Base-by-base conservation (phyloP, 805 yeast species). In the Maudiozyma turicensis region DNA sequence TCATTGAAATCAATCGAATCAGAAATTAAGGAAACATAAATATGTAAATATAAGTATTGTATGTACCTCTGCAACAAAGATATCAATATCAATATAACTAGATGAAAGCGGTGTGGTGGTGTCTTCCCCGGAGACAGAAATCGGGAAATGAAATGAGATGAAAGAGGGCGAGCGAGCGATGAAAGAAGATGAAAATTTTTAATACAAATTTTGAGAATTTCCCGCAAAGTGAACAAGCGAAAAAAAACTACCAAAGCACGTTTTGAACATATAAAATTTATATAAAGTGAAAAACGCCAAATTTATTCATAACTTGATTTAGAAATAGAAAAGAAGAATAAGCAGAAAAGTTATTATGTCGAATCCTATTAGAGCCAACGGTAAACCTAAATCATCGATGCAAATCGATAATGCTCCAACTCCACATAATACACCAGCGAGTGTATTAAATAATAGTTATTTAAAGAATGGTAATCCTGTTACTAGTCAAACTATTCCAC, bases 371-470 rank as follows among this genome's bases (percentile, higher is more conserved):
- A 85, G 83, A 73, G 77, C 75, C 65, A 39, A 39, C 42, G 80
- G 80, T 63, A 69, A 73, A 48, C 59, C 63, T 8, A 60, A 57
- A 42, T 60, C 65, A 29, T 64, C 76, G 50, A 84, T 84, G 64
- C 87, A 86, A 64, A 79, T 86, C 56, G 84, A 91, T 54, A 80
- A 82, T 60, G 98, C 99, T 6, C 99, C 99, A 43, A 93, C 99
- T 1, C 99, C 99, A 5, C 99, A 93, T 65, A 93, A 93, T 75
- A 93, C 99, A 1, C 99, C 99, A 13, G 86, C 98, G 3, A 81
- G 91, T 35, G 86, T 84, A 37, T 75, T 87, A 40, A 81, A 80
- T 52, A 53, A 49, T 40, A 82, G 90, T 26, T 86, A 81, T 63
- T 71, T 88, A 66, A 80, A 77, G 63, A 72, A 75, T 49, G 75